Conservation (phyloP, 2,329 filamentous ascomycete genomes). For the Verticillium nubilum region DNA sequence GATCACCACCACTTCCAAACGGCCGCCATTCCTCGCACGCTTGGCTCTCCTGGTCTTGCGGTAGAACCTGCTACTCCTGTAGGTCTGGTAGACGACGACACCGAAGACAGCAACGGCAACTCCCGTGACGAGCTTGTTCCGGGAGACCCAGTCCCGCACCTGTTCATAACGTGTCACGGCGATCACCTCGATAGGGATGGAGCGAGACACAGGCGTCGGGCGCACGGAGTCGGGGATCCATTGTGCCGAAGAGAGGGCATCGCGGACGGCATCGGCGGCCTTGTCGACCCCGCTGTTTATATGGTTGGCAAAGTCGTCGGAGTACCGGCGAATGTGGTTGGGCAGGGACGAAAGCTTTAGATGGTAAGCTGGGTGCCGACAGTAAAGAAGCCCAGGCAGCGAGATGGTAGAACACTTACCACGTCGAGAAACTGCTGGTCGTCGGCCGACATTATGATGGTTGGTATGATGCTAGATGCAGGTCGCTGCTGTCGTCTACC, state of each 20-base stretch:
- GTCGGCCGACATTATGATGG: constrained; percentile 67
- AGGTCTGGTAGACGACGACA: constrained; percentile 51
- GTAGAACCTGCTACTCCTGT: constrained; percentile 47
- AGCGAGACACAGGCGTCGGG: constrained; percentile 43
- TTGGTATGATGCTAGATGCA: neutral
- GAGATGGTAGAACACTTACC: constrained; percentile 42
- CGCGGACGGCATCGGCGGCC: constrained; percentile 65
- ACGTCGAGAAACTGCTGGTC: constrained; percentile 74
- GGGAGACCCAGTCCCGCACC: constrained; percentile 64
- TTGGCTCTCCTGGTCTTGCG: constrained; percentile 69
- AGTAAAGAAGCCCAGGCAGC: neutral
- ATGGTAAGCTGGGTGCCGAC: constrained; percentile 6
- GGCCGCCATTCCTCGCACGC: constrained; percentile 74
- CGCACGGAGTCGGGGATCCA: constrained; percentile 71
- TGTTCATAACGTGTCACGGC: constrained; percentile 38
- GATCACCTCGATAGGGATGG: constrained; percentile 23
- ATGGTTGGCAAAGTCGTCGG: constrained; percentile 68
- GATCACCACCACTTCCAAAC: constrained; percentile 81
- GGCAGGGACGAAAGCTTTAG: constrained; percentile 46
- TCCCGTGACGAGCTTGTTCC: constrained; percentile 69
- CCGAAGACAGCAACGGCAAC: constrained; percentile 66
- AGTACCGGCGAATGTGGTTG: constrained; percentile 65
- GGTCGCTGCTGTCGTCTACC: neutral
- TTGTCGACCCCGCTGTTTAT: constrained; percentile 78
- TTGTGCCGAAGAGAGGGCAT: constrained; percentile 58